phyloP scores from a whole-genome alignment of 192 early-diverging fungal genomes.

The Diversispora epigaea region DNA sequence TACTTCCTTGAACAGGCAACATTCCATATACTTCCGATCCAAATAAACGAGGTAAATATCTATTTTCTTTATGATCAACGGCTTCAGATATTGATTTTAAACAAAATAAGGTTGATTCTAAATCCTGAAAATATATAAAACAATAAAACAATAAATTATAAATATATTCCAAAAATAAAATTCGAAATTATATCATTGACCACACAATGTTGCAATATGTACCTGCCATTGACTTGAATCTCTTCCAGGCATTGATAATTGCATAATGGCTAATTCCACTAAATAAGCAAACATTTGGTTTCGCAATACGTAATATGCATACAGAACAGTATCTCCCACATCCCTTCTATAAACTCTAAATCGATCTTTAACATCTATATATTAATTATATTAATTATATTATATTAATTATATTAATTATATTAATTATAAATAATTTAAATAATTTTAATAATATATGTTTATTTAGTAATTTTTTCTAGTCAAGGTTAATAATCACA shows the following conservation, averaged over 20 bases:
- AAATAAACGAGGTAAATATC: conserved; percentile 62
- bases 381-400: background rate
- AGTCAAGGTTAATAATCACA: background rate
- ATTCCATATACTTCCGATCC: conserved; percentile 52
- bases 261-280: conserved; percentile 35
- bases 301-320: conserved; percentile 65
- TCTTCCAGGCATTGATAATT: conserved; percentile 30
- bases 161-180: background rate
- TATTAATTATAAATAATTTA: too few relatives aligned
- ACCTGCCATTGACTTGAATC: conserved; percentile 30
- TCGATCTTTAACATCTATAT: conserved; percentile 53
- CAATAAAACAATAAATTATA: background rate
- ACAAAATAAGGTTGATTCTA: conserved; percentile 66
- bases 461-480: too few relatives aligned
- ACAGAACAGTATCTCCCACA: conserved; percentile 71
- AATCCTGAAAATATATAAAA: conserved; percentile 3
- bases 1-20: conserved; percentile 43
- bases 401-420: too few relatives aligned
- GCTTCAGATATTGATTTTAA: conserved; percentile 67
- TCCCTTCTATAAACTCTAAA: conserved; percentile 67
- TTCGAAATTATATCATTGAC: background rate
- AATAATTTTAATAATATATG: too few relatives aligned
- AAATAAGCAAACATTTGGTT: conserved; percentile 54
- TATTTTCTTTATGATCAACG: conserved; percentile 51
- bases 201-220: conserved; percentile 34